Percentiles rank a stretch among this genome's conserved stretches.
Conservation (phyloP, 2,329 filamentous ascomycete genomes). For the Spiromastix sp. region DNA sequence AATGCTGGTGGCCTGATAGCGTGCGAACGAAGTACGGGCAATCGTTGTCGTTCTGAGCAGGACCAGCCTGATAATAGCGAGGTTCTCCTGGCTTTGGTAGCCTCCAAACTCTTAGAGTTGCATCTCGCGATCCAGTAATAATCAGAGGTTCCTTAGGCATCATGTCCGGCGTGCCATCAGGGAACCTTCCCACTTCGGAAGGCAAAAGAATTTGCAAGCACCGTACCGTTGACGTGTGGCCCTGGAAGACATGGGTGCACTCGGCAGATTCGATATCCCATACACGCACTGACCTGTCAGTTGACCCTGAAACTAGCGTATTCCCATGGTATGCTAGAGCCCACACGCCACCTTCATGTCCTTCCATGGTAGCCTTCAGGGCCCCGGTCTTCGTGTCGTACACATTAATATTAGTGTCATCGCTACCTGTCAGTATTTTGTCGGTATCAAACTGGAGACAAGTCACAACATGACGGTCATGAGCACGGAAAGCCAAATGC, state of each 20-base stretch:
- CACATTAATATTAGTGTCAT: conserved; percentile 95
- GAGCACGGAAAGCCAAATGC: conserved; percentile 92
- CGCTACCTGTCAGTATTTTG: conserved; percentile 94
- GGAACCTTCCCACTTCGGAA: conserved; percentile 59
- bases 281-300: conserved; percentile 93
- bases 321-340: conserved; percentile 94
- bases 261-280: conserved; percentile 94
- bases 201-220: conserved; percentile 93
- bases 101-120: conserved; percentile 87
- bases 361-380: conserved; percentile 70
- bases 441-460: conserved; percentile 96
- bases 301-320: conserved; percentile 88
- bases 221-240: conserved; percentile 92
- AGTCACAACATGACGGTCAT: conserved; percentile 92
- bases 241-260: conserved; percentile 93
- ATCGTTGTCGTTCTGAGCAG: conserved; percentile 61
- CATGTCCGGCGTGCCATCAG: conserved; percentile 67
- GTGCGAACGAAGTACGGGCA: conserved; percentile 93
- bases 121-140: conserved; percentile 93
- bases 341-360: conserved; percentile 96
- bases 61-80: conserved; percentile 67
- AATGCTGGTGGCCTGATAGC: conserved; percentile 78
- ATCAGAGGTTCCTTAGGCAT: conserved; percentile 92
- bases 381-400: conserved; percentile 95
- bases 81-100: conserved; percentile 71